Evolutionary conservation across 352 stramenopile species (phyloP).

Genomic region (Pythium brassicae): DNA sequence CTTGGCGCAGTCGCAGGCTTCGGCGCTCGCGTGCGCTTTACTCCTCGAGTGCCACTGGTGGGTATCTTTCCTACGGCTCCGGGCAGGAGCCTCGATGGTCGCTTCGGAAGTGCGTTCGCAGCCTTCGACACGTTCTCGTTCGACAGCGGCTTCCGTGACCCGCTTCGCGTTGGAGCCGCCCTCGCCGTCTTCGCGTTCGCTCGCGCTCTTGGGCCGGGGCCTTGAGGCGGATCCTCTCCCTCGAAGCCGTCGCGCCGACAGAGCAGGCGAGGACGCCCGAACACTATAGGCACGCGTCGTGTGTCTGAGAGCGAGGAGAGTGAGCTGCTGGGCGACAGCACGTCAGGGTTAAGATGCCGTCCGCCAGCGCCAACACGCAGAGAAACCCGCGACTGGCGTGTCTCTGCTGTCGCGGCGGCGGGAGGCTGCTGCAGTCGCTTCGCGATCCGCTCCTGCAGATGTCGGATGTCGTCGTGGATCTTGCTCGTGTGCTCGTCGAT

Average conservation of each 20-base stretch:
- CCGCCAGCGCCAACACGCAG: neutral
- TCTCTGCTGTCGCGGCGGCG: neutral
- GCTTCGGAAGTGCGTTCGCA: conserved; percentile 5
- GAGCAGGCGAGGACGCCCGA: neutral
- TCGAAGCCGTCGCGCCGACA: neutral
- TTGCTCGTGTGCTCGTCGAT: conserved; percentile 62
- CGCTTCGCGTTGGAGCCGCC: neutral
- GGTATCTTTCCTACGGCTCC: too few relatives aligned
- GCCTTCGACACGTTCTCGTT: conserved; percentile 5
- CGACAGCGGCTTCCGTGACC: neutral
- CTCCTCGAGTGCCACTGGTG: too few relatives aligned
- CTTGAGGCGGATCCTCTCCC: neutral
- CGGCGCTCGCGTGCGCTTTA: too few relatives aligned
- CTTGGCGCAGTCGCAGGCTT: too few relatives aligned
- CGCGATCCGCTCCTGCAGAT: conserved; percentile 62
- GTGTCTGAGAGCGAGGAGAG: conserved; percentile 28
- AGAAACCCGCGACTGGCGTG: neutral
- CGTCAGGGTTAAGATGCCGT: neutral
- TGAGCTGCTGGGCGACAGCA: conserved; percentile 22
- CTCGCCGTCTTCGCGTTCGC: neutral
- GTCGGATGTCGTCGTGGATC: conserved; percentile 68
- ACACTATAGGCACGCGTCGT: conserved; percentile 14
- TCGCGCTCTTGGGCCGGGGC: neutral
- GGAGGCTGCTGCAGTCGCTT: conserved; percentile 49
- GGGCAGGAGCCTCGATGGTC: neutral